These are phyloP conservation scores for Fulvia fulva DNA, from an alignment of 2,329 filamentous ascomycete genomes.

Conservation along the genomic window DNA sequence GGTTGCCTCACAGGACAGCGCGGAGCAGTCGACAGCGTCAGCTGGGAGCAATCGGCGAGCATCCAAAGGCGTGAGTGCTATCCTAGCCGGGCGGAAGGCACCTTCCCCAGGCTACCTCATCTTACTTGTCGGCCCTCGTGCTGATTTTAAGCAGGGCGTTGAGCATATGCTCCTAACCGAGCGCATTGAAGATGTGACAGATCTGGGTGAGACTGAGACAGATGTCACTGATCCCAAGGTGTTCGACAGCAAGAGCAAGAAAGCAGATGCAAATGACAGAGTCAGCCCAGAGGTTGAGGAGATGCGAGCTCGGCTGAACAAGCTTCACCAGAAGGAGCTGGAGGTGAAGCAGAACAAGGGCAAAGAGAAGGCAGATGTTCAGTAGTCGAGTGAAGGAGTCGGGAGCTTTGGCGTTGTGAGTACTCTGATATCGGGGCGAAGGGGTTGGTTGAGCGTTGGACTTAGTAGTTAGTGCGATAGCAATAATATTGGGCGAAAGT, in stretches of 20 bases:
- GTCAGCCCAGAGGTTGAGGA: slow-evolving; percentile 5
- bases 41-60: slow-evolving; percentile 33
- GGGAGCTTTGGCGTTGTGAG: slow-evolving; percentile 8
- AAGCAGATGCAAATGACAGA: not conserved
- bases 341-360: slow-evolving; percentile 7
- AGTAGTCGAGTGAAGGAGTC: slow-evolving; percentile 17
- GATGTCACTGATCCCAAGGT: not conserved
- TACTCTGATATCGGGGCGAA: slow-evolving; percentile 1
- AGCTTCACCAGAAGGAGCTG: not conserved
- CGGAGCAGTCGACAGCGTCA: slow-evolving; percentile 28
- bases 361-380: slow-evolving; percentile 2
- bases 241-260: not conserved
- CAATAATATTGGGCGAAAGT: not conserved
- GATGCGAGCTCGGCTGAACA: not conserved
- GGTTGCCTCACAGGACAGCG: not conserved
- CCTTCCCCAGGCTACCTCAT: not conserved
- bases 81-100: not conserved
- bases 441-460: not conserved
- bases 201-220: not conserved
- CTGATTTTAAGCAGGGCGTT: not conserved
- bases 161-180: not conserved
- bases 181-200: not conserved
- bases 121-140: not conserved
- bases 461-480: not conserved
- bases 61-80: not conserved